Percentiles rank a stretch among this genome's conserved stretches.
Evolutionary conservation across 2,329 filamentous ascomycete genomes (phyloP).

Genomic region (Aspergillus floridensis): DNA sequence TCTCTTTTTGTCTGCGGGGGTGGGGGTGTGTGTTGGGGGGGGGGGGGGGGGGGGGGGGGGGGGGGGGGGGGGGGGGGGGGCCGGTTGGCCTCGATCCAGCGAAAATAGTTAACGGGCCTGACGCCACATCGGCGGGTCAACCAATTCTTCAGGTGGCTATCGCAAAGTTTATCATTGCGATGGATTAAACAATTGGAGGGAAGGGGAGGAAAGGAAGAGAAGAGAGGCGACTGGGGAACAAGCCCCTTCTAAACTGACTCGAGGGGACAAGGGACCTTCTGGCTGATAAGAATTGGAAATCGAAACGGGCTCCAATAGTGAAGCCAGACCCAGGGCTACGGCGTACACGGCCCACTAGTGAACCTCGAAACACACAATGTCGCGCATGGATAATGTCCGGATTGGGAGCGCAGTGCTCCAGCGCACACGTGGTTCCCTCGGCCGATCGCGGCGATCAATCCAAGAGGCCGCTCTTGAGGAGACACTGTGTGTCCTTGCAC

Average conservation of each 20-base stretch:
- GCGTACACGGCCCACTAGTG: neutral
- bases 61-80: too few species aligned
- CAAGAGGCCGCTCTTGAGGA: neutral
- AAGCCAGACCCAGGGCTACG: neutral
- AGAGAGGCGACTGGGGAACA: neutral
- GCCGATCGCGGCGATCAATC: conserved; percentile 1
- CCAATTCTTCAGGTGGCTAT: neutral
- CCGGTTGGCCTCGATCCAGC: neutral
- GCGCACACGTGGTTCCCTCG: conserved; percentile 4
- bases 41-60: too few species aligned
- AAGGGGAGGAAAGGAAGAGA: neutral
- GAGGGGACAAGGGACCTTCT: neutral
- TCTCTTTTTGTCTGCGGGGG: too few species aligned
- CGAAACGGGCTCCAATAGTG: neutral
- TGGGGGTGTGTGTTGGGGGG: too few species aligned
- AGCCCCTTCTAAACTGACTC: neutral
- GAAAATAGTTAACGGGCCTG: neutral
- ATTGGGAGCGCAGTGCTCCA: neutral
- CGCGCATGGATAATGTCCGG: neutral
- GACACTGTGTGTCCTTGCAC: neutral
- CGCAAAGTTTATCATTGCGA: neutral
- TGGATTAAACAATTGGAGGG: neutral
- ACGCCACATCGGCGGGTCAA: neutral
- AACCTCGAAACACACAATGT: neutral
- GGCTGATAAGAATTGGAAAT: neutral